A percentile compares a stretch with the other conserved stretches of the same genome.
Evolutionary conservation across 805 yeast genomes (phyloP).

Genomic region (Torulaspora gathmanii): DNA sequence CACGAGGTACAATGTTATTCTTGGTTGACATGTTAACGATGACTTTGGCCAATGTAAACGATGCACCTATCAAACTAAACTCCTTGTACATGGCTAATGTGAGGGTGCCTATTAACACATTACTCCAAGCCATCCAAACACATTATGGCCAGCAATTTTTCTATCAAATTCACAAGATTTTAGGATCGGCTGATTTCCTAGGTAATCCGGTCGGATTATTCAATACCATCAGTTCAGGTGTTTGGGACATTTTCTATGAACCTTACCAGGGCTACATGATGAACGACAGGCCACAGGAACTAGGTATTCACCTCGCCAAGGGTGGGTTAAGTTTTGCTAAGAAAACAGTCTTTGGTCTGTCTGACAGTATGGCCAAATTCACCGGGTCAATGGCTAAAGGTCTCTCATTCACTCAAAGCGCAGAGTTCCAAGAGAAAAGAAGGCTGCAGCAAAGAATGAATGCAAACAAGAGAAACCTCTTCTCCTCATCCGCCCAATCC

Average conservation of each 20-base stretch:
- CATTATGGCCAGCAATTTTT: constrained; percentile 91
- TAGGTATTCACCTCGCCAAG: constrained; percentile 92
- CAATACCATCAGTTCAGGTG: constrained; percentile 90
- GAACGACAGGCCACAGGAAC: constrained; percentile 92
- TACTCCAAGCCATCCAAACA: constrained; percentile 64
- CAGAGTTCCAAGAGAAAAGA: constrained; percentile 75
- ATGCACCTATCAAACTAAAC: constrained; percentile 88
- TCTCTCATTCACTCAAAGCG: constrained; percentile 81
- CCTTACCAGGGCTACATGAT: constrained; percentile 94
- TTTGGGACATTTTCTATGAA: constrained; percentile 92
- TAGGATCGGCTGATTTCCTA: constrained; percentile 93
- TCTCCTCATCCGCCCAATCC: constrained; percentile 82
- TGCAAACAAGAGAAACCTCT: constrained; percentile 77
- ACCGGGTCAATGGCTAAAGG: constrained; percentile 96
- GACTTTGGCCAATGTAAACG: constrained; percentile 96
- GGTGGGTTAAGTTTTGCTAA: constrained; percentile 93
- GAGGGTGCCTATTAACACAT: constrained; percentile 74
- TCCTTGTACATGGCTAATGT: constrained; percentile 85
- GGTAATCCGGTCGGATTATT: constrained; percentile 98
- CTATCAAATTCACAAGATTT: constrained; percentile 83
- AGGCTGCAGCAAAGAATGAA: constrained; percentile 70
- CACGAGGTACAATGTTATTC: constrained; percentile 63
- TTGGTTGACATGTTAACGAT: constrained; percentile 82
- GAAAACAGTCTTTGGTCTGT: constrained; percentile 89
- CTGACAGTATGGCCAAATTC: constrained; percentile 88